Percentiles rank a stretch among this genome's conserved stretches.
These are phyloP conservation scores for Teunomyces kruisii DNA, from an alignment of 805 yeast genomes.

Conservation along the genomic window DNA sequence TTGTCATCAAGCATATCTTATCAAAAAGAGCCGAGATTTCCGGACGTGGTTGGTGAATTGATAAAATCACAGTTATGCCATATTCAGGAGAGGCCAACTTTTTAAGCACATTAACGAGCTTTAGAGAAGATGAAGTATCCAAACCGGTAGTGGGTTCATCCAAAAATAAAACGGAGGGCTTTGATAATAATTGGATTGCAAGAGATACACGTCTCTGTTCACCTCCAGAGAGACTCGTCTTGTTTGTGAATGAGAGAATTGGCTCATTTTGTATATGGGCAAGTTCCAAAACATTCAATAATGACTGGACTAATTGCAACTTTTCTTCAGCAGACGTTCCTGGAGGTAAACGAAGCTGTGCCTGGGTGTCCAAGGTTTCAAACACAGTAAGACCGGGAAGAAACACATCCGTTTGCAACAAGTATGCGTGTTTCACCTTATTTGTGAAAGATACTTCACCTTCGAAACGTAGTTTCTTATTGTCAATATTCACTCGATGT, in stretches of 20 bases:
- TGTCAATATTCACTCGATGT: conserved; percentile 16
- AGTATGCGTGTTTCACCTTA: conserved; percentile 20
- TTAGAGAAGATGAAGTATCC: conserved; percentile 24
- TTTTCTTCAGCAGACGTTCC: conserved; percentile 11
- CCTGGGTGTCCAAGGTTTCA: conserved; percentile 23
- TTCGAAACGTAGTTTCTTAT: conserved; percentile 14
- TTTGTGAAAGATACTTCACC: conserved; percentile 19
- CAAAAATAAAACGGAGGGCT: conserved; percentile 22
- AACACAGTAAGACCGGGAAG: conserved; percentile 23
- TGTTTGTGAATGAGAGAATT: conserved; percentile 19
- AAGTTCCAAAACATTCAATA: conserved; percentile 20
- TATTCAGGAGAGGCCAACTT: conserved; percentile 21
- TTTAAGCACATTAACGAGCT: conserved; percentile 19
- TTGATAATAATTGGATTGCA: conserved; percentile 23
- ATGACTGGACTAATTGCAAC: conserved; percentile 12
- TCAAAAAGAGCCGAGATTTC: conserved; percentile 23
- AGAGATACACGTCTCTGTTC: conserved; percentile 25
- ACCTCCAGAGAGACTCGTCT: conserved; percentile 23
- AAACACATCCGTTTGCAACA: conserved; percentile 23
- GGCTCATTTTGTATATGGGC: conserved; percentile 15
- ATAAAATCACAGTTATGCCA: conserved; percentile 23
- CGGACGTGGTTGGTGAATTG: conserved; percentile 27
- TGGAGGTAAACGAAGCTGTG: conserved; percentile 21
- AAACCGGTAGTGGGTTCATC: conserved; percentile 31
- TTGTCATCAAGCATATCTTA: conserved; percentile 22